Evolutionary conservation across 129 eudicot species (phyloP).

Genomic region (Sambucus nigra): DNA sequence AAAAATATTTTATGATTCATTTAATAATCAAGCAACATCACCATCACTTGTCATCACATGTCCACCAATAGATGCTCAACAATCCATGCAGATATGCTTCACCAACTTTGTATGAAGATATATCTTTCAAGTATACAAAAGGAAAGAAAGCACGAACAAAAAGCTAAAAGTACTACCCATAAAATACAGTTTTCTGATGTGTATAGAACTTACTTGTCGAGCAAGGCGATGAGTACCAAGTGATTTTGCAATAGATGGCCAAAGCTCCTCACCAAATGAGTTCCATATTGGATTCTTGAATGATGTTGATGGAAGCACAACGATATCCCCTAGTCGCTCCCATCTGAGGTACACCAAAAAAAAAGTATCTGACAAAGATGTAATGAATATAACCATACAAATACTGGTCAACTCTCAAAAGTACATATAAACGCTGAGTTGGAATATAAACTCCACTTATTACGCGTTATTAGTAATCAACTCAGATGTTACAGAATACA

Average conservation of each 20-base stretch:
- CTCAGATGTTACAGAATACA: too few relatives aligned
- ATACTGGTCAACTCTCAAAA: background rate
- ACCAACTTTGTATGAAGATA: background rate
- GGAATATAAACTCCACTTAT: too few relatives aligned
- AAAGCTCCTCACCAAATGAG: conserved; percentile 50
- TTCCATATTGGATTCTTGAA: conserved; percentile 75
- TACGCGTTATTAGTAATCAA: too few relatives aligned
- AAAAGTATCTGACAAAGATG: background rate
- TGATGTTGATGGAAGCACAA: conserved; percentile 69
- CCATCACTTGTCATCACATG: too few relatives aligned
- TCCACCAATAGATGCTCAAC: background rate
- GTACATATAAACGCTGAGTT: background rate
- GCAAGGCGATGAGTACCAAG: conserved; percentile 87
- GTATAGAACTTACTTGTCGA: conserved; percentile 62
- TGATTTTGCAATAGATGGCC: conserved; percentile 69
- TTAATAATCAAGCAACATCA: too few relatives aligned
- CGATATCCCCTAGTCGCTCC: conserved; percentile 90
- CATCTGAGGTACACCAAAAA: conserved; percentile 40
- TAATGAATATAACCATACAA: background rate
- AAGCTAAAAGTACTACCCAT: background rate
- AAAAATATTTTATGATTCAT: too few relatives aligned
- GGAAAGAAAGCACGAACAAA: background rate
- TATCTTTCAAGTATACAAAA: background rate
- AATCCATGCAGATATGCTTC: background rate
- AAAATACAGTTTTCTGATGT: background rate